Percentiles rank a stretch among this genome's conserved stretches.
Conservation (phyloP, 768 basidiomycete genomes). For the Tulasnella sp. region DNA sequence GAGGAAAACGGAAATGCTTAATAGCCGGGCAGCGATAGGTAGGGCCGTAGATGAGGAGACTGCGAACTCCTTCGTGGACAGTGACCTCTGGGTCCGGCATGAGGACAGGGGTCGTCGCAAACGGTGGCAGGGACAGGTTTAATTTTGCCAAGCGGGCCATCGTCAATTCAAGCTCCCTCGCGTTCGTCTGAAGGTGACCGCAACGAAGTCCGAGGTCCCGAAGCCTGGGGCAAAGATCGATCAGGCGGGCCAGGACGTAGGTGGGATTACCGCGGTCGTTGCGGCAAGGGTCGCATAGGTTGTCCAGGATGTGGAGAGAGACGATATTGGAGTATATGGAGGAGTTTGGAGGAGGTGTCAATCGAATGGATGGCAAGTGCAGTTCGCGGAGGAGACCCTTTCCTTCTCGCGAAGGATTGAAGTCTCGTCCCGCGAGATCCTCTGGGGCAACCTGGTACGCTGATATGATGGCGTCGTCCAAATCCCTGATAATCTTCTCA, state of each 20-base stretch:
- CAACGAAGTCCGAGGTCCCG: not conserved
- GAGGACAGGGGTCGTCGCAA: not conserved
- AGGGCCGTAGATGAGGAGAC: not conserved
- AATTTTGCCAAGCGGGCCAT: not conserved
- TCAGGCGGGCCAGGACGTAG: not conserved
- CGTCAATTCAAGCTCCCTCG: not conserved
- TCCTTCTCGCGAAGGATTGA: not conserved
- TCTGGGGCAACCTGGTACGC: not conserved
- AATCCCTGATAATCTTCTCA: not conserved
- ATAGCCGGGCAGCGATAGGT: not conserved
- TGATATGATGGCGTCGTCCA: not conserved
- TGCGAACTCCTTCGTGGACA: not conserved
- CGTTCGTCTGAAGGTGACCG: not conserved
- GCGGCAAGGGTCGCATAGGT: not conserved
- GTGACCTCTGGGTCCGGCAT: not conserved
- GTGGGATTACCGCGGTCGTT: not conserved
- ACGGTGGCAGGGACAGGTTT: not conserved
- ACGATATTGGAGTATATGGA: not conserved
- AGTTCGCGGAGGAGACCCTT: not conserved
- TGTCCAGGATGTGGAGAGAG: not conserved
- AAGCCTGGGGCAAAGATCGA: not conserved
- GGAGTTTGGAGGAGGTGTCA: not conserved
- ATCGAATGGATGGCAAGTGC: not conserved
- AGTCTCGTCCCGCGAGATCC: too few relatives aligned
- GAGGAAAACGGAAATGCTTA: not conserved